Percentiles rank a stretch among this genome's conserved stretches.
These are phyloP conservation scores for Zea luxurians DNA, from an alignment of 176 grass and related monocot species.

Conservation along the genomic window DNA sequence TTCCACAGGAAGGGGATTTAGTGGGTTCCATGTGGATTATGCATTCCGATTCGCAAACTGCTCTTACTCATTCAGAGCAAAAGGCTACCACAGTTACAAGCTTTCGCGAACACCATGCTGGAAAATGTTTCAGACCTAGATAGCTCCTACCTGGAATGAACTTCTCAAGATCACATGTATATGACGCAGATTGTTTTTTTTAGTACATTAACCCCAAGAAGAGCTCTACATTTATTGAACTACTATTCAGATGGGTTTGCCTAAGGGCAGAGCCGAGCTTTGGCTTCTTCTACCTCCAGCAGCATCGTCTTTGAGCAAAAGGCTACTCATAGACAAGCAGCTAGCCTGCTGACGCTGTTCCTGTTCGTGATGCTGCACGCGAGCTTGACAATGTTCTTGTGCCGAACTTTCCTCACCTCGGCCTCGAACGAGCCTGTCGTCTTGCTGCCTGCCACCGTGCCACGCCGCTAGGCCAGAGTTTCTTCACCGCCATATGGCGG, in stretches of 20 bases:
- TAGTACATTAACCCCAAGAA: slow-evolving; percentile 29
- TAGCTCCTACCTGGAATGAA: slow-evolving; percentile 25
- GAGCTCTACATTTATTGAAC: not conserved
- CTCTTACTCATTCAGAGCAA: slow-evolving; percentile 14
- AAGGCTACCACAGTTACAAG: not conserved
- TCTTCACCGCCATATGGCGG: slow-evolving; percentile 75
- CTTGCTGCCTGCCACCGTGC: no score
- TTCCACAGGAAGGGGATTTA: no score
- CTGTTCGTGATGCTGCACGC: slow-evolving; percentile 64
- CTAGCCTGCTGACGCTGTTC: slow-evolving; percentile 38
- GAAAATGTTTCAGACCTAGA: slow-evolving; percentile 25
- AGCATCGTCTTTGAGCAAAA: slow-evolving; percentile 62
- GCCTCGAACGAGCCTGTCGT: slow-evolving; percentile 45
- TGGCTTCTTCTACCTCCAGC: slow-evolving; percentile 44
- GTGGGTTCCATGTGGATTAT: no score
- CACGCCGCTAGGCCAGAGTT: slow-evolving; percentile 27
- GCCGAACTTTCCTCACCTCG: slow-evolving; percentile 65
- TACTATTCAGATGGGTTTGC: slow-evolving; percentile 1
- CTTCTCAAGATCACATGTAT: slow-evolving; percentile 19
- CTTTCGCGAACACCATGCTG: no score
- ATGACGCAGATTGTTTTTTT: slow-evolving; percentile 10
- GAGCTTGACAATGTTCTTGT: slow-evolving; percentile 89
- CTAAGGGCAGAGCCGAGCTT: slow-evolving; percentile 15
- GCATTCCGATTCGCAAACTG: not conserved
- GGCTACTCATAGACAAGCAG: slow-evolving; percentile 77